Base-by-base conservation (phyloP, 2,329 filamentous ascomycete genomes). In the Clonostachys chloroleuca region DNA sequence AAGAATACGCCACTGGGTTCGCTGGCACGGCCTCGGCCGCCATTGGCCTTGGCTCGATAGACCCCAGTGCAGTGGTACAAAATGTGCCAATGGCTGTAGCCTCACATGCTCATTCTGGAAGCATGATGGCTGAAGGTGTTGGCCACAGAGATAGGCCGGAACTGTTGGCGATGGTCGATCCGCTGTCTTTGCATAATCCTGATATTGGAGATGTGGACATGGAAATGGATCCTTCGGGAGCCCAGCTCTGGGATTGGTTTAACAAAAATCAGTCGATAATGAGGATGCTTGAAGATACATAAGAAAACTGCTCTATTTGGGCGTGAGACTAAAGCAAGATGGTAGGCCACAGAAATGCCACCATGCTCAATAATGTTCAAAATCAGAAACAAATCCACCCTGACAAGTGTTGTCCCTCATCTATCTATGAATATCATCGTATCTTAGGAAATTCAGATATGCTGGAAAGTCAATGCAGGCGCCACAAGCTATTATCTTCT, bases 221-320 rank as follows among this genome's bases (percentile, higher is more conserved):
- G 46, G 50, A 54, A 20, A 48, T 53, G 7, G 52, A 53, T 35
- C 47, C 49, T 14, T 51, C 51, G 12, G 24, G 48, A 12, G 37
- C 49, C 6, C 46, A 55, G 12, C 49, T 54, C 5, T 46, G 52
- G 39, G 50, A 51, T 37, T 55, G 49, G 53, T 49, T 55, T 12
- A 48, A 51, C 18, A 49, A 51, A 45, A 55, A 55, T 7, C 50
- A 53, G 14, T 45, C 46, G 12, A 49, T 55, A 39, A 52, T 56
- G 43, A 51, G 54, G 45, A 48, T 50, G 12, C 24, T 56, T 5
- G 52, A 56, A 14, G 48, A 53, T 41, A 49, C 34, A 14, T 49
- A 49, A 36, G 17, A 39, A n/a, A 12, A 10, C 14, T n/a, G 4
- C 14, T n/a, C 36, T 18, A 18, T n/a, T 39, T 5, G 36, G 36